Percentiles rank a stretch among this genome's conserved stretches.
These are phyloP conservation scores for Exophiala phaeomuriformis DNA, from an alignment of 2,329 filamentous ascomycete genomes.

Conservation along the genomic window DNA sequence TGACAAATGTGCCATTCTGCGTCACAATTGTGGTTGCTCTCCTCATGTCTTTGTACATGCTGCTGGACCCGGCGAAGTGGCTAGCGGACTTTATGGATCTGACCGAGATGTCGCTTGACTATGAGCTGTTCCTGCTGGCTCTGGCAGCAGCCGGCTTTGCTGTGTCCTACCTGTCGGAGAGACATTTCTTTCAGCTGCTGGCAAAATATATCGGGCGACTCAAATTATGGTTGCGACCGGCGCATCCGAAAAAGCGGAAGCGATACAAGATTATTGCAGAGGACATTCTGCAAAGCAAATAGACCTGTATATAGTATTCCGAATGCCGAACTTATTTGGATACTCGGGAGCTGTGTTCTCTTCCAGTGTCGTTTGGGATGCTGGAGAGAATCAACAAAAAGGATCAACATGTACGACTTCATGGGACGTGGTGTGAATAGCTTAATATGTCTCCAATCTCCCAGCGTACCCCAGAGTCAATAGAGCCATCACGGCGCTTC, in stretches of 20 bases:
- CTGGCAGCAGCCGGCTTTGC: constrained; percentile 64
- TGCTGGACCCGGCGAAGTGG: constrained; percentile 64
- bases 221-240: constrained; percentile 50
- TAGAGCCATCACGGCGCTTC: too few species aligned
- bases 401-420: too few species aligned
- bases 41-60: constrained; percentile 67
- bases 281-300: constrained; percentile 40
- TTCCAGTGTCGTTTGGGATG: too few species aligned
- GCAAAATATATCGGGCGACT: constrained; percentile 59
- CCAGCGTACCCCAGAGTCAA: too few species aligned
- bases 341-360: too few species aligned
- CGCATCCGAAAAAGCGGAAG: constrained; percentile 69
- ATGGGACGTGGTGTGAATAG: too few species aligned
- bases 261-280: constrained; percentile 77
- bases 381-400: too few species aligned
- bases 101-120: constrained; percentile 64
- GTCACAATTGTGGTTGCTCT: constrained; percentile 64
- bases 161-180: constrained; percentile 65
- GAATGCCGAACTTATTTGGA: too few species aligned
- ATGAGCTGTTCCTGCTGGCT: constrained; percentile 63
- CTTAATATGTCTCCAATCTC: too few species aligned
- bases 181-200: constrained; percentile 59
- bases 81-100: constrained; percentile 74
- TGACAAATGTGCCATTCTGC: constrained; percentile 79
- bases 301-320: neutral